A percentile compares a stretch with the other conserved stretches of the same genome.
Evolutionary conservation across 177 flowering plant genomes (phyloP).

Genomic region (Telopea speciosissima): DNA sequence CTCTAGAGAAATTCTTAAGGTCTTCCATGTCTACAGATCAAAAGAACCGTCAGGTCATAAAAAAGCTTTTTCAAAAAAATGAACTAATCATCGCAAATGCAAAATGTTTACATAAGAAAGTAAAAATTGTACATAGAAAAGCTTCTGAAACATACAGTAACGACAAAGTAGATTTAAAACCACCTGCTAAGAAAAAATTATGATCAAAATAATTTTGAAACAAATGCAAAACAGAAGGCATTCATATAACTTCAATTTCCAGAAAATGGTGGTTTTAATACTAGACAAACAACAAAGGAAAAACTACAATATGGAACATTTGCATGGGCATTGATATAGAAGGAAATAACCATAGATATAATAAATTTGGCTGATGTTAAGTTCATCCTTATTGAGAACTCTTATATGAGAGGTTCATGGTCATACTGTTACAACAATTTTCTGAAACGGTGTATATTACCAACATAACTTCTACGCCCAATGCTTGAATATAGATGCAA

Average conservation of each 20-base stretch:
- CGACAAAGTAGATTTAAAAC: background rate
- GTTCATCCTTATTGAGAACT: background rate
- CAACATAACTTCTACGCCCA: background rate
- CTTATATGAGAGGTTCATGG: background rate
- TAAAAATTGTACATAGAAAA: background rate
- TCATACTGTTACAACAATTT: background rate
- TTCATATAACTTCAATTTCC: background rate
- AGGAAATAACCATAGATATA: background rate
- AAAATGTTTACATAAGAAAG: background rate
- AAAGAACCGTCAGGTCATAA: background rate
- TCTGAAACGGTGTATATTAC: background rate
- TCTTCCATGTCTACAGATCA: conserved; percentile 73
- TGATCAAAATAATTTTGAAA: background rate
- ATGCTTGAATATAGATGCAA: background rate
- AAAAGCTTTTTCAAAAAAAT: background rate
- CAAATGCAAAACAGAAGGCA: background rate
- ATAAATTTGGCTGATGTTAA: background rate
- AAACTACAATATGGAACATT: background rate
- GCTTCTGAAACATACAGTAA: background rate
- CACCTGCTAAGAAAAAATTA: background rate
- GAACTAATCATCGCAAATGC: background rate
- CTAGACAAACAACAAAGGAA: too few relatives aligned
- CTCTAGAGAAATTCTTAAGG: conserved; percentile 55
- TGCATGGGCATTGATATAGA: background rate
- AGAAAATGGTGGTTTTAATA: background rate